Percentiles rank a stretch among this genome's conserved stretches.
Evolutionary conservation across 140 eudicot genomes (phyloP).

Genomic region (Ambrosia hybrid): DNA sequence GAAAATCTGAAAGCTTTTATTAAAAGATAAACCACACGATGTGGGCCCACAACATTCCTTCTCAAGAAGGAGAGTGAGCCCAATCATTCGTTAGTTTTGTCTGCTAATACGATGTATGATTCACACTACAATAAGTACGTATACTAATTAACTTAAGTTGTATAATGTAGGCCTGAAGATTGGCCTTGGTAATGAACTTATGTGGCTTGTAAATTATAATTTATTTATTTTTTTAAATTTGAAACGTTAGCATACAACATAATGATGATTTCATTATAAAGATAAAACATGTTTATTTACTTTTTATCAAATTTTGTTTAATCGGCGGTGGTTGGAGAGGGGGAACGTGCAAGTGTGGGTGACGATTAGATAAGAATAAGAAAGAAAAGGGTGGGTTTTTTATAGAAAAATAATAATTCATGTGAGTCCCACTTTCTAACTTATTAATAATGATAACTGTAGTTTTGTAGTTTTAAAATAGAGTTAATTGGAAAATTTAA

Average conservation of each 20-base stretch:
- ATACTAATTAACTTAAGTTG: background rate
- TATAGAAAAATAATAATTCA: no score
- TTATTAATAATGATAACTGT: no score
- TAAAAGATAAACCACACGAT: slow-evolving; percentile 17
- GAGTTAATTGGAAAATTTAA: no score
- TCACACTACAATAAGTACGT: slow-evolving; percentile 6
- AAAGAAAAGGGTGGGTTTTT: no score
- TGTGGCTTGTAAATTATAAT: slow-evolving; percentile 9
- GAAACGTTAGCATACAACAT: background rate
- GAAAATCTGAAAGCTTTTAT: slow-evolving; percentile 3
- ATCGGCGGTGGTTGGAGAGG: no score
- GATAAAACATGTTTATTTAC: no score
- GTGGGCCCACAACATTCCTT: background rate
- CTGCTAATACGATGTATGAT: slow-evolving; percentile 22
- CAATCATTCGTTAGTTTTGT: slow-evolving; percentile 18
- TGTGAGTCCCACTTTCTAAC: no score
- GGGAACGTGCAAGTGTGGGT: no score
- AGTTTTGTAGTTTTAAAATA: no score
- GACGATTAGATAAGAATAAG: no score
- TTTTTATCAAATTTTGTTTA: no score
- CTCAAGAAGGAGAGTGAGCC: slow-evolving; percentile 16
- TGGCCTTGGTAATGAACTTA: slow-evolving; percentile 2
- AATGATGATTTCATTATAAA: no score
- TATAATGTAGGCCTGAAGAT: slow-evolving; percentile 1
- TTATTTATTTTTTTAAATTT: background rate